Base-by-base conservation (phyloP, 371 early-diverging fungal genomes). In the Mortierella polycephala region DNA sequence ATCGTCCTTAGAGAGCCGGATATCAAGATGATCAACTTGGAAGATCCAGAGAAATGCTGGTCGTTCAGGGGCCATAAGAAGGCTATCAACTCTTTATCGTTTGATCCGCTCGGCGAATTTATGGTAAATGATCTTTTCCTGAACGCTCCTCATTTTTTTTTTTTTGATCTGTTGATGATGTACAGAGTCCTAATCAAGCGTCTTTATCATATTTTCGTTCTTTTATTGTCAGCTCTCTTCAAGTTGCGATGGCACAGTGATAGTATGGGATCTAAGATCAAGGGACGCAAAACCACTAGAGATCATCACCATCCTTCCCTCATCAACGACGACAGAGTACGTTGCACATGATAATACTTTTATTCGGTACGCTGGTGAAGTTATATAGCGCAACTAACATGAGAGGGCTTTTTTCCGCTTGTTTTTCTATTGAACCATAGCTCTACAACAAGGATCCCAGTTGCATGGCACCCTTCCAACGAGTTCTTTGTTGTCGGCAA, bases 231-330 rank as follows among this genome's bases (percentile, higher is more conserved):
- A 72, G 73, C 16, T 84, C 9, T 92, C 92, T 8, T 84, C 88
- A 11, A 85, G 84, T 13, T 84, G 84, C 52, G 87, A 90, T 21
- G 92, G 92, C 7, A 81, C 82, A 21, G 81, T 90, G 16, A 81
- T 82, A n/a, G 75, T 92, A 7, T 92, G 92, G 92, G 81, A 86
- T 62, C 57, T 87, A 14, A 83, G 84, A 39, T 57, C 82, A 12
- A 58, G 60, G 5, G 82, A 75, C 13, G 82, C 83, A 2, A 79
- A 61, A 10, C 86, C 89, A 1, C 60, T 65, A 5, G 83, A 85
- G 60, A 56, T 84, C 13, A 64, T 79, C 59, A 62, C 53, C n/a
- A 45, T 73, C 44, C 45, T 55, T 16, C 30, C 30, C 4, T 44
- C 52, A 13, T 63, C 80, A 37, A 56, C 57, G 13, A 60, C 56